Percentiles rank a stretch among this genome's conserved stretches.
Evolutionary conservation across 78 protist genomes (phyloP).

Genomic region (Dictyostelium brefeldianum): DNA sequence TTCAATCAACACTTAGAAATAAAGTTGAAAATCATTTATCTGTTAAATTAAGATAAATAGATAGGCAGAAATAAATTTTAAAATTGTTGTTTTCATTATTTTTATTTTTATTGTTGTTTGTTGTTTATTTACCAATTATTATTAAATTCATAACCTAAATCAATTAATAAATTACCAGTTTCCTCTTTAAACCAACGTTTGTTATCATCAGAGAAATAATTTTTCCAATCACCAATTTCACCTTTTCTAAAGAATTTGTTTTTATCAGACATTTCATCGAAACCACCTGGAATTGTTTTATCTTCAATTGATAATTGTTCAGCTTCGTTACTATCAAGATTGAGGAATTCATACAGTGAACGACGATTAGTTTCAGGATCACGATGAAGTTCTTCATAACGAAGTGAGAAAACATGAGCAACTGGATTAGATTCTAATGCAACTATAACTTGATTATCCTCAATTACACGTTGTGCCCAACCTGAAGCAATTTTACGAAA

Average conservation of each 20-base stretch:
- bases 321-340: constrained; percentile 37
- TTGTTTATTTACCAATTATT: no score
- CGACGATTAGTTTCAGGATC: constrained; percentile 36
- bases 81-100: no score
- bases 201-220: constrained; percentile 41
- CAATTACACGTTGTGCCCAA: constrained; percentile 63
- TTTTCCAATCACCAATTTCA: constrained; percentile 79
- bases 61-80: no score
- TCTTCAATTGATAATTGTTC: constrained; percentile 29
- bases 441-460: constrained; percentile 3
- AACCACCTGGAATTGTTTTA: constrained; percentile 67
- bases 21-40: constrained; percentile 28
- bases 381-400: constrained; percentile 73
- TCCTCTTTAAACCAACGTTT: constrained; percentile 75
- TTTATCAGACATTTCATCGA: constrained; percentile 27
- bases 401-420: constrained; percentile 28
- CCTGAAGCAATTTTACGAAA: constrained; percentile 23
- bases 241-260: constrained; percentile 78
- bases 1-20: constrained; percentile 17
- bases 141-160: constrained; percentile 66
- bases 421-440: constrained; percentile 37
- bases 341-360: constrained; percentile 26
- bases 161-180: constrained; percentile 41
- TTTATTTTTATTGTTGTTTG: no score
- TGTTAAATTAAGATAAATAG: constrained; percentile 50